These are phyloP conservation scores for Ormosia emarginata DNA, from an alignment of 306 rosid genomes.

Conservation along the genomic window DNA sequence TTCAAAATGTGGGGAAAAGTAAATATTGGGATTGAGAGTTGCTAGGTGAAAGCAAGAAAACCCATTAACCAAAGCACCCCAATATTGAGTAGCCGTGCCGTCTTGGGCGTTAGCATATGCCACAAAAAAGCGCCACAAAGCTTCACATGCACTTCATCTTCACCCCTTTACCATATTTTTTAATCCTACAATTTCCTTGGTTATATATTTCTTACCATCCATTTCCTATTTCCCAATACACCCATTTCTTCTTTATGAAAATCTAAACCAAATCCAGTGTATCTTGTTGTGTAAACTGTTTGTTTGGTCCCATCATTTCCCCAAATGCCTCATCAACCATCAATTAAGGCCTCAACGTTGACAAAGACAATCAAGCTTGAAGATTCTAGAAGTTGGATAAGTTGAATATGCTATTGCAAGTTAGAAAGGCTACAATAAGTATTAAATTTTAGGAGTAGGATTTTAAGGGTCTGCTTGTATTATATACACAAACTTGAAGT, in stretches of 20 bases:
- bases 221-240: slow-evolving; percentile 34
- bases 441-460: not conserved
- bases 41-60: slow-evolving; percentile 41
- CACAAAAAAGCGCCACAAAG: slow-evolving; percentile 15
- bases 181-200: not conserved
- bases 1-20: slow-evolving; percentile 14
- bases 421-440: not conserved
- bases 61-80: slow-evolving; percentile 45
- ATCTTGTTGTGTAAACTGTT: not conserved
- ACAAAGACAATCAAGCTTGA: not conserved
- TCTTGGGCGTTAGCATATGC: slow-evolving; percentile 53
- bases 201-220: not conserved
- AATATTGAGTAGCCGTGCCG: slow-evolving; percentile 82
- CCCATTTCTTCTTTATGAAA: slow-evolving; percentile 21
- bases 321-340: slow-evolving; percentile 24
- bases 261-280: slow-evolving; percentile 29
- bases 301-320: slow-evolving; percentile 2
- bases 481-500: slow-evolving; percentile 32
- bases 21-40: slow-evolving; percentile 41
- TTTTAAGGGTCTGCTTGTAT: not conserved
- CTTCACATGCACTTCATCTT: slow-evolving; percentile 59
- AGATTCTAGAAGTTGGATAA: slow-evolving; percentile 1
- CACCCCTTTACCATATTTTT: slow-evolving; percentile 21
- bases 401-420: not conserved
- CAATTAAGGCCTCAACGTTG: not conserved